Evolutionary conservation across 2,329 filamentous ascomycete species (phyloP), one percentile per base, ranked within the genome.

Genomic region (Aureobasidium sp.): DNA sequence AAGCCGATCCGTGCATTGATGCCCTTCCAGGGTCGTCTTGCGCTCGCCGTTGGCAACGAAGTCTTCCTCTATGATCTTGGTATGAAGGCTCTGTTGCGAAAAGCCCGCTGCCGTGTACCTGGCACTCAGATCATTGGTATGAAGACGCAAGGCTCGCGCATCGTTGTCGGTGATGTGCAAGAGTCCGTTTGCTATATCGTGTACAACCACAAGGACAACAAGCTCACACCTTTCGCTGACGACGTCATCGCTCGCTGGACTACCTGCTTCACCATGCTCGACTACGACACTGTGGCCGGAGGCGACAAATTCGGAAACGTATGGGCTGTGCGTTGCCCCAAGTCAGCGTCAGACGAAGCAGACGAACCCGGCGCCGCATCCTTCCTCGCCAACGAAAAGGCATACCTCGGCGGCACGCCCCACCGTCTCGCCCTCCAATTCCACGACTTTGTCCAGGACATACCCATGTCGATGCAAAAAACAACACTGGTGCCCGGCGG

Each of bases 281-380:
- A 99, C 76, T 99, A 99, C 74, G 94, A 99, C 73, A 96, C 94
- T 1, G 86, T 90, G 27, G 92, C 91, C 2, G 94, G 93, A 39
- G 93, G 93, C 39, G 94, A 99, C 78, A 97, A 97, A 72, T 99
- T 99, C 67, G 95, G 94, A 64, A 99, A 99, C 70, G 77, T 99
- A 17, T 99, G 91, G 87, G 84, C 99, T 48, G 82, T 99, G 34
- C 88, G 94, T 52, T 94, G 90, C 70, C 91, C 93, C 0, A 80
- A 87, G 64, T 94, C 96, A 73, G 87, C 88, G 8, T 96, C 90
- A 41, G 87, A 91, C 67, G 90, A 95, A 72, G 89, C 91, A 0
- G 94, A 99, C 69, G 94, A 97, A 73, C 90, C 96, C 64, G 90
- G 90, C 51, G 90, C 90, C 3, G 93, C 92, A 15, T 86, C 91